Conservation (phyloP, 208 protist species). For the Leishmania braziliensis region DNA sequence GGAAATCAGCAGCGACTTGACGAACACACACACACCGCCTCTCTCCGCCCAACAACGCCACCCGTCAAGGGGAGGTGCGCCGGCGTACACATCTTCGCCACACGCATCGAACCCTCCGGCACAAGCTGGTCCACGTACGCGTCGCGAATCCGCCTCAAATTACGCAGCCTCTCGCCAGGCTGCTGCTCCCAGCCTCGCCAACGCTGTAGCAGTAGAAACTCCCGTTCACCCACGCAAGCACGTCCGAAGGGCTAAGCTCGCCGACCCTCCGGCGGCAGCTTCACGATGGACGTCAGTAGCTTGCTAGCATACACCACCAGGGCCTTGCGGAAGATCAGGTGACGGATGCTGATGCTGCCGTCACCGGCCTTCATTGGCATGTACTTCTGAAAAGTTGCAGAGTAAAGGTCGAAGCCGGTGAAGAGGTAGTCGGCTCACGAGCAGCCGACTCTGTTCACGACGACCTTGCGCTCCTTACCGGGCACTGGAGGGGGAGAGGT, state of each 20-base stretch:
- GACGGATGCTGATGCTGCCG: conserved; percentile 35
- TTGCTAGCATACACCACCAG: conserved; percentile 33
- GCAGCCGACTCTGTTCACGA: conserved; percentile 29
- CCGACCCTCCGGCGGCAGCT: conserved; percentile 6
- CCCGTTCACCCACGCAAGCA: conserved; percentile 29
- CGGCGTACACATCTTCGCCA: conserved; percentile 19
- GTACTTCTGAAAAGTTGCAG: conserved; percentile 28
- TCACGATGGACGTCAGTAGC: background rate
- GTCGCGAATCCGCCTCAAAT: conserved; percentile 21
- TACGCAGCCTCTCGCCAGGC: conserved; percentile 25
- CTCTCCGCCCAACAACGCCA: too few relatives aligned
- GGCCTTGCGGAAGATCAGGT: conserved; percentile 33
- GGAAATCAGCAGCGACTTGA: too few relatives aligned
- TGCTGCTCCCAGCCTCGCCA: conserved; percentile 25
- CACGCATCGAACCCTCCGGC: conserved; percentile 14
- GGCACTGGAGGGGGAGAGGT: background rate
- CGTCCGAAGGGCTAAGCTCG: conserved; percentile 27
- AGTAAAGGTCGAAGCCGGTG: conserved; percentile 27
- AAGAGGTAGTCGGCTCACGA: conserved; percentile 39
- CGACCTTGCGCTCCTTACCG: conserved; percentile 24
- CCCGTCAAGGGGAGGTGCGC: too few relatives aligned
- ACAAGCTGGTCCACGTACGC: conserved; percentile 33
- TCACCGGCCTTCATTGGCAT: conserved; percentile 30
- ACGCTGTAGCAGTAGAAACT: conserved; percentile 40
- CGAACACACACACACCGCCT: too few relatives aligned